These are phyloP conservation scores for Claviceps sp. DNA, from an alignment of 2,329 filamentous ascomycete genomes.

Conservation along the genomic window DNA sequence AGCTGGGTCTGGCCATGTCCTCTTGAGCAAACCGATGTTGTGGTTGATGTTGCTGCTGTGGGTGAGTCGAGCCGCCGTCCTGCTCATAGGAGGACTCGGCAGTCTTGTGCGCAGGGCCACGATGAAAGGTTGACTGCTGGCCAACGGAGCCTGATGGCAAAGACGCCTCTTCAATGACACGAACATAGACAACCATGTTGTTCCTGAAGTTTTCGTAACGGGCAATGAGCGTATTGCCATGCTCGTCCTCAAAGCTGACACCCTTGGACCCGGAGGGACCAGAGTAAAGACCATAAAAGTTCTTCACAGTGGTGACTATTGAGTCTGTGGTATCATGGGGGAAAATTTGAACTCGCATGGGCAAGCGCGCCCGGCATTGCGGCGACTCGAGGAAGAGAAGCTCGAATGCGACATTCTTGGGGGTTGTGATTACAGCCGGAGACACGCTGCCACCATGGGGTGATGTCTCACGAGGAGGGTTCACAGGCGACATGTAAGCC, in stretches of 20 bases:
- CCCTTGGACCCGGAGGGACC: slow-evolving; percentile 56
- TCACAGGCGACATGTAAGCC: slow-evolving; percentile 33
- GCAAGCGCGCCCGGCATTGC: slow-evolving; percentile 59
- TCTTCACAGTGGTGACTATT: slow-evolving; percentile 96
- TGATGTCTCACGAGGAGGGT: slow-evolving; percentile 19
- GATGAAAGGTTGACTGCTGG: slow-evolving; percentile 31
- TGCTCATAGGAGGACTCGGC: slow-evolving; percentile 41
- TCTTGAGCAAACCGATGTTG: slow-evolving; percentile 43
- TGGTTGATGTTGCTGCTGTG: slow-evolving; percentile 20
- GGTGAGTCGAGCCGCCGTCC: slow-evolving; percentile 25
- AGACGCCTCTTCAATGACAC: slow-evolving; percentile 55
- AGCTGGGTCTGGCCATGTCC: slow-evolving; percentile 50
- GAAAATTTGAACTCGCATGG: slow-evolving; percentile 83
- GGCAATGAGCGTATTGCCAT: slow-evolving; percentile 83
- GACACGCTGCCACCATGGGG: slow-evolving; percentile 31
- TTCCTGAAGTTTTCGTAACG: slow-evolving; percentile 91
- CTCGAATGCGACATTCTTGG: slow-evolving; percentile 71
- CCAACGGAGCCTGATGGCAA: slow-evolving; percentile 33
- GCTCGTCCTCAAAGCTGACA: slow-evolving; percentile 87
- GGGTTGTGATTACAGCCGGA: slow-evolving; percentile 33
- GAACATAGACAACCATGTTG: slow-evolving; percentile 87
- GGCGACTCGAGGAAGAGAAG: slow-evolving; percentile 55
- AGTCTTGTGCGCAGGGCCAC: slow-evolving; percentile 29
- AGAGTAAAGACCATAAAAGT: slow-evolving; percentile 94
- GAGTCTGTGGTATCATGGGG: slow-evolving; percentile 94